Evolutionary conservation across 345 rosid genomes (phyloP).

Genomic region (Angophora floribunda): DNA sequence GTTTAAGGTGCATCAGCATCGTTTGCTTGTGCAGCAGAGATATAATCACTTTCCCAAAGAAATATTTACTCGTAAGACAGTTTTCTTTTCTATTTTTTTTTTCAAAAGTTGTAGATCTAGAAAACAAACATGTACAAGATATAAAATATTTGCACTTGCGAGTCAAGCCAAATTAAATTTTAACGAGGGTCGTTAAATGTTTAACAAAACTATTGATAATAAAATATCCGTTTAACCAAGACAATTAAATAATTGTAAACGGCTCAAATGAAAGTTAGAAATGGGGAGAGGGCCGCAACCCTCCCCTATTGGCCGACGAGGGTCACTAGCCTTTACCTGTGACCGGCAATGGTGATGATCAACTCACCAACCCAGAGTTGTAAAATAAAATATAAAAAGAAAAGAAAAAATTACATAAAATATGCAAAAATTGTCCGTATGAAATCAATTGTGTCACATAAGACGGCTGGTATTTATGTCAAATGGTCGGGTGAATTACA

Average conservation of each 20-base stretch:
- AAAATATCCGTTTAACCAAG: not conserved
- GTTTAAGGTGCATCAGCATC: not conserved
- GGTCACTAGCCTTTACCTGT: too few species aligned
- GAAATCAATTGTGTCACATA: accelerated
- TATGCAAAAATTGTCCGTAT: accelerated
- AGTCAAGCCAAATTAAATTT: not conserved
- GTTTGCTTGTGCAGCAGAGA: not conserved
- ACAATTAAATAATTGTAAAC: not conserved
- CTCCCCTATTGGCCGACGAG: accelerated
- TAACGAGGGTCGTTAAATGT: not conserved
- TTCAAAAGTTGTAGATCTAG: not conserved
- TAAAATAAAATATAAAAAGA: too few species aligned
- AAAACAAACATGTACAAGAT: not conserved
- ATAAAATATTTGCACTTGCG: not conserved
- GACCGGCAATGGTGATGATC: not conserved
- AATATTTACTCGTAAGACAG: not conserved
- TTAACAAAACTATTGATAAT: not conserved
- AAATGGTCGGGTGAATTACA: too few species aligned
- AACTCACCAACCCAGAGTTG: accelerated
- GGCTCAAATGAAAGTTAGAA: not conserved
- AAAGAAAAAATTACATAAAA: too few species aligned
- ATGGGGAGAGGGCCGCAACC: not conserved
- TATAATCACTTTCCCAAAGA: not conserved
- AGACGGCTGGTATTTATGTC: accelerated
- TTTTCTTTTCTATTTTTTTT: not conserved